A percentile compares a stretch with the other conserved stretches of the same genome.
Conservation (phyloP, 345 rosid species). For the Hibiscus tridactylites region DNA sequence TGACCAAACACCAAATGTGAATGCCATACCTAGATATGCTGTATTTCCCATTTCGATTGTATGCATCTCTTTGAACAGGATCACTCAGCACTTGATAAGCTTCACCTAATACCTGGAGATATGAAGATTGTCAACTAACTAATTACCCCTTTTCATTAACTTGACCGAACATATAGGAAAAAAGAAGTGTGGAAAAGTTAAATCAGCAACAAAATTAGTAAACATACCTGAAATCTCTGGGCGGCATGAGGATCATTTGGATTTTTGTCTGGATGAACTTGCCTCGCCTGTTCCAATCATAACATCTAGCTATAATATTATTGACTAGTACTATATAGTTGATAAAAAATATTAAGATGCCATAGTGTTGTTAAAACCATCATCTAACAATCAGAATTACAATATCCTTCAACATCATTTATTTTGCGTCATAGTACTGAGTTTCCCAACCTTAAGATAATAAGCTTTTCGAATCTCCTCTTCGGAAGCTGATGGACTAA, state of each 20-base stretch:
- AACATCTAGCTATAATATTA: background rate
- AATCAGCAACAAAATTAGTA: background rate
- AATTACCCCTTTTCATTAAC: background rate
- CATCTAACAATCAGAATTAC: background rate
- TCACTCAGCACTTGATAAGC: constrained; percentile 72
- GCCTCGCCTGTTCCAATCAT: constrained; percentile 47
- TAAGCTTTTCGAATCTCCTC: constrained; percentile 70
- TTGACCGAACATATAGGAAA: background rate
- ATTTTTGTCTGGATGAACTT: constrained; percentile 80
- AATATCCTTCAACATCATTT: no score
- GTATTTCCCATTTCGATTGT: constrained; percentile 51
- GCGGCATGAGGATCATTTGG: constrained; percentile 65
- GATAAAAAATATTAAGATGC: background rate
- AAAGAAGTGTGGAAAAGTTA: background rate
- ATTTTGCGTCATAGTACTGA: no score
- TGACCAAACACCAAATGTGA: no score
- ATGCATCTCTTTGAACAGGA: constrained; percentile 52
- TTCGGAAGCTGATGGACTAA: constrained; percentile 47
- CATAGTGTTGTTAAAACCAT: background rate
- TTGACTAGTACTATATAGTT: background rate
- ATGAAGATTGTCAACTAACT: background rate
- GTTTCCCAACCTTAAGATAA: constrained; percentile 46
- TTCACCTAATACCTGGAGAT: constrained; percentile 53
- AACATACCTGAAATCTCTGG: constrained; percentile 56
- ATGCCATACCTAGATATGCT: constrained; percentile 39